These are phyloP conservation scores for Paulownia fortunei DNA, from an alignment of 257 asterid species.

Conservation along the genomic window DNA sequence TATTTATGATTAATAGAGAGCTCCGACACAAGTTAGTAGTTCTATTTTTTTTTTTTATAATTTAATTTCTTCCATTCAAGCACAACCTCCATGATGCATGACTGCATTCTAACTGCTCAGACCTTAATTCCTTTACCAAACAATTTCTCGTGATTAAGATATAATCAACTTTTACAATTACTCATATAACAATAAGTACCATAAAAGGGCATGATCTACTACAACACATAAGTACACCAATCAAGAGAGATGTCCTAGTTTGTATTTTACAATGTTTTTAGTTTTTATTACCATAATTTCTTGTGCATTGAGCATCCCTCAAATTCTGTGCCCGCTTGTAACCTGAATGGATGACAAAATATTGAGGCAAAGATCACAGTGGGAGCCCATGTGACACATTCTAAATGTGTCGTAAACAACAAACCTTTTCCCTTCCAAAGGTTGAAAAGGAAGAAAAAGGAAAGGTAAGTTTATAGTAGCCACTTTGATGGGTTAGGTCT, in stretches of 20 bases:
- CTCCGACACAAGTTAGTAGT: too few species aligned
- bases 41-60: too few species aligned
- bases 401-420: background rate
- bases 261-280: background rate
- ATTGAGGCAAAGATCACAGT: constrained; percentile 8
- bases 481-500: background rate
- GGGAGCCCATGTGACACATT: background rate
- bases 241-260: background rate
- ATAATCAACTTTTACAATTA: too few species aligned
- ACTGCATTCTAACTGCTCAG: too few species aligned
- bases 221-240: background rate
- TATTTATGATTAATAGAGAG: too few species aligned
- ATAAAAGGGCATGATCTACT: background rate
- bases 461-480: background rate
- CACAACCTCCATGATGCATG: too few species aligned
- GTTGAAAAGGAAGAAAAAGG: background rate
- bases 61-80: too few species aligned
- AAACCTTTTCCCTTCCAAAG: background rate
- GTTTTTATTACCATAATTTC: background rate
- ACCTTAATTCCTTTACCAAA: too few species aligned
- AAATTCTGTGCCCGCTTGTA: background rate
- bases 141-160: too few species aligned
- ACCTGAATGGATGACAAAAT: background rate
- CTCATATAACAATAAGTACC: background rate
- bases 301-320: background rate